Conservation (phyloP, 495 filamentous ascomycete species). For the Choiromyces venosus region DNA sequence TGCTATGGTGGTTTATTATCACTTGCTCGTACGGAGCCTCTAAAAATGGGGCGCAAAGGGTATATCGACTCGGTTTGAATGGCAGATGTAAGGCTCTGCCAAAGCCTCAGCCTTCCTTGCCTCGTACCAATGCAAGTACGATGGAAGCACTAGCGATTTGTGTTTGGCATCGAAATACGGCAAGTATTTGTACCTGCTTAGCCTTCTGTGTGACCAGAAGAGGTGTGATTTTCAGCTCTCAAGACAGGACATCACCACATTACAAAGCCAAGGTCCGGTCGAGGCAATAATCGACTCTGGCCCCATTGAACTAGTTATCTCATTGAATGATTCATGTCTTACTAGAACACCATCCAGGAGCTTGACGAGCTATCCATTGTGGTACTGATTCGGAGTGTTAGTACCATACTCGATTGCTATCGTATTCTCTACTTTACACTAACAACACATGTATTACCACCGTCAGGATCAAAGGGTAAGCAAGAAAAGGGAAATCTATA, state of each 20-base stretch:
- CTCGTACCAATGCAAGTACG: background rate
- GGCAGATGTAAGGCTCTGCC: background rate
- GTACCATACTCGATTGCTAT: background rate
- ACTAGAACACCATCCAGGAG: background rate
- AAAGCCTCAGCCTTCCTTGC: background rate
- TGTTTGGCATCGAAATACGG: background rate
- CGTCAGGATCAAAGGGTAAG: background rate
- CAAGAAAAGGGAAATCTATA: background rate
- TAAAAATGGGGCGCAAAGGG: background rate
- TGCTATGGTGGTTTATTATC: background rate
- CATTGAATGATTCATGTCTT: background rate
- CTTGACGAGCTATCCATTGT: background rate
- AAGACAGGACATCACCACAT: background rate
- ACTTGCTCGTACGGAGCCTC: background rate
- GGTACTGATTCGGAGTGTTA: background rate
- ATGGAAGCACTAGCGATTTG: background rate
- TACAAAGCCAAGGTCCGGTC: background rate
- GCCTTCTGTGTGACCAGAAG: background rate
- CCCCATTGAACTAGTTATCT: background rate
- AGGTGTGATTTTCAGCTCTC: background rate
- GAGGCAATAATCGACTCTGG: slow-evolving; percentile 3
- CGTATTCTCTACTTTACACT: background rate
- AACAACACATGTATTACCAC: background rate
- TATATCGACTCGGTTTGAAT: background rate
- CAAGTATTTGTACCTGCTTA: background rate